phyloP scores from a whole-genome alignment of 2,329 filamentous ascomycete species.

The Microdochium trichocladiopsis region DNA sequence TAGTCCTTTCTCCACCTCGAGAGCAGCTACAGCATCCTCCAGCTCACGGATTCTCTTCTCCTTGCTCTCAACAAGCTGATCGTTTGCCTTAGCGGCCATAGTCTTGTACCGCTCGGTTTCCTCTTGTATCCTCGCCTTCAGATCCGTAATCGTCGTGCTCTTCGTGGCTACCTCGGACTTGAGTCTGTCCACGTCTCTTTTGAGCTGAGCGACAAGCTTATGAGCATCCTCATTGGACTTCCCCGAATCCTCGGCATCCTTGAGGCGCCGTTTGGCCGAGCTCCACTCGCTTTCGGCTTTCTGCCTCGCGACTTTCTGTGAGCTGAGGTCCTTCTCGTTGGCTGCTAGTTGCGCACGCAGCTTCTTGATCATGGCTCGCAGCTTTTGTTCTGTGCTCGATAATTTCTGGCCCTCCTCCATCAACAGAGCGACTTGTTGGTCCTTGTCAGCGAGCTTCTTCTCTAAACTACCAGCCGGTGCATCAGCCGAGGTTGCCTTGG shows the following conservation, averaged over 20 bases:
- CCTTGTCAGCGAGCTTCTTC: conserved; percentile 79
- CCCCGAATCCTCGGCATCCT: conserved; percentile 45
- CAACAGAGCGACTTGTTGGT: conserved; percentile 80
- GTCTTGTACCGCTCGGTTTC: conserved; percentile 60
- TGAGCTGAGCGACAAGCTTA: conserved; percentile 16
- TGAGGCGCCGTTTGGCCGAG: conserved; percentile 36
- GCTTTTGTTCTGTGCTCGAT: conserved; percentile 78
- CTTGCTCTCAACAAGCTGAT: conserved; percentile 62
- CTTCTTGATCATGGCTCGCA: conserved; percentile 77
- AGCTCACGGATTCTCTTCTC: conserved; percentile 42
- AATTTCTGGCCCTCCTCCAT: conserved; percentile 91
- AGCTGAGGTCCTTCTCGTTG: conserved; percentile 56
- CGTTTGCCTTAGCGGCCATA: conserved; percentile 58
- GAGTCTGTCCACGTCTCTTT: conserved; percentile 44
- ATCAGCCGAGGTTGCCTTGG: conserved; percentile 59
- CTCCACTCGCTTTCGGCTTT: conserved; percentile 46
- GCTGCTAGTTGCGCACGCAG: conserved; percentile 60
- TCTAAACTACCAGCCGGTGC: conserved; percentile 61
- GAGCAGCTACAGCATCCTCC: conserved; percentile 50
- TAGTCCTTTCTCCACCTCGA: conserved; percentile 75
- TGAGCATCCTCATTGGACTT: conserved; percentile 40
- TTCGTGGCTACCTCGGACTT: conserved; percentile 57
- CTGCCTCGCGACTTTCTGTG: conserved; percentile 52
- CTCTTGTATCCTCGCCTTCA: conserved; percentile 63
- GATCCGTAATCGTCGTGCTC: conserved; percentile 56